phyloP scores from a whole-genome alignment of 306 rosid genomes.

The Sicyos baderoa region DNA sequence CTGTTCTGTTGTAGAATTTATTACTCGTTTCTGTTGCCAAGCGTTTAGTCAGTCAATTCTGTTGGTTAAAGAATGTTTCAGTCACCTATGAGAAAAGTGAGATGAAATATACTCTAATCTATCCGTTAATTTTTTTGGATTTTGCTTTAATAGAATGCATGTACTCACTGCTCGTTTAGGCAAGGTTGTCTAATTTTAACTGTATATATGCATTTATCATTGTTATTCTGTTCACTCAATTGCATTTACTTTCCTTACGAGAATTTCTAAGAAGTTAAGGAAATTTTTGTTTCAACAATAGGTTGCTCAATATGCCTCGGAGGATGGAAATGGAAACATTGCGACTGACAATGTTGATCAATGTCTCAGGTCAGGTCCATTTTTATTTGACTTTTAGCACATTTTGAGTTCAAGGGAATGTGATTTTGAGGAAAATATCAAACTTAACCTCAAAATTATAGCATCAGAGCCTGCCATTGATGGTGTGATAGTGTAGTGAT shows the following conservation, averaged over 20 bases:
- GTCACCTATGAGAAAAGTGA: not conserved
- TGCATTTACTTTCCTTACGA: not conserved
- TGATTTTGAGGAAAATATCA: not conserved
- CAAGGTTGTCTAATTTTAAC: not conserved
- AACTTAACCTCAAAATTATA: not conserved
- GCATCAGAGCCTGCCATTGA: not conserved
- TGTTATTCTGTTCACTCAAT: not conserved
- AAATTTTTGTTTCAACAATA: conserved; percentile 27
- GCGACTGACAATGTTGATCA: conserved; percentile 59
- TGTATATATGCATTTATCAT: not conserved
- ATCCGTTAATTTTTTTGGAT: not conserved
- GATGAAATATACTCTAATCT: not conserved
- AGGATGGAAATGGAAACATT: conserved; percentile 58
- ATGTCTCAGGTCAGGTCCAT: conserved; percentile 52
- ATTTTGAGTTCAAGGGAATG: not conserved
- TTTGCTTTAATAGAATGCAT: not conserved
- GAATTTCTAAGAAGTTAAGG: not conserved
- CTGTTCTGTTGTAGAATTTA: not conserved
- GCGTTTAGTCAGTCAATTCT: not conserved
- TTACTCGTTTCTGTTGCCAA: not conserved
- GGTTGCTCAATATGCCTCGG: conserved; percentile 89
- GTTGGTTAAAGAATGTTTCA: not conserved
- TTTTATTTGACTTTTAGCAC: not conserved
- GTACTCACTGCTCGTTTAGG: not conserved
- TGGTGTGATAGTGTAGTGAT: not conserved